Base-by-base conservation (phyloP, 768 basidiomycete species). In the Boletellus sp. region DNA sequence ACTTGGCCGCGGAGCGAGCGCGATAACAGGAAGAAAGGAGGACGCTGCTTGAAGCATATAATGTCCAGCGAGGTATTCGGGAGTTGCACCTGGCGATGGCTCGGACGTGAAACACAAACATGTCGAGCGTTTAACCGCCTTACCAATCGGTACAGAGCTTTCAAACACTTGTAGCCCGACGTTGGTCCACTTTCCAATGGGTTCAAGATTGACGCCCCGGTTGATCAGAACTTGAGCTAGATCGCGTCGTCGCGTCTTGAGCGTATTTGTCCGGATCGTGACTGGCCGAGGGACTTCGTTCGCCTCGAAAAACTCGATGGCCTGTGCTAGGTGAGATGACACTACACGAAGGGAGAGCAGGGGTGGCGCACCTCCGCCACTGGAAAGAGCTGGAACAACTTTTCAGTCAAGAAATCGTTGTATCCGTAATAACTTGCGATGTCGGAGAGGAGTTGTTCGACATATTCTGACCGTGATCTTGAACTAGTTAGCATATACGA, bases 1-100 rank as follows among this genome's bases (percentile, higher is more conserved):
- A 52, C 90, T 81, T 2, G 93, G 92, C 62, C 94, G 88, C 6
- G 96, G 96, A 22, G 82, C 76, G 34, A 99, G 85, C 4, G 96
- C 92, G 55, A 98, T 94, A 62, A 98, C 96, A 47, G 96, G 96
- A n/a, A 99, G 80, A 78, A 99, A 97, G 1, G 96, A 98, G 6
- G 94, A 95, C 11, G 96, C 96, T 6, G 96, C 92, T 75, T 99
- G 96, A 22, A 98, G 87, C 91, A 99, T 98, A 71, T 99, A 99
- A 66, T 99, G 94, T 3, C 96, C 96, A 0, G 96, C 94, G 34
- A 99, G 83, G 70, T 99, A 99, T 72, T 99, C 96, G 11, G 96
- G 96, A 2, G 96, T 98, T 6, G 96, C 96, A 66, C 90, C 85
- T 85, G 57, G 31, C 28, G 36, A 46, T 13, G 13, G 6, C 19